phyloP scores from a whole-genome alignment of 805 yeast genomes.

The Nakazawaea anatomiae region DNA sequence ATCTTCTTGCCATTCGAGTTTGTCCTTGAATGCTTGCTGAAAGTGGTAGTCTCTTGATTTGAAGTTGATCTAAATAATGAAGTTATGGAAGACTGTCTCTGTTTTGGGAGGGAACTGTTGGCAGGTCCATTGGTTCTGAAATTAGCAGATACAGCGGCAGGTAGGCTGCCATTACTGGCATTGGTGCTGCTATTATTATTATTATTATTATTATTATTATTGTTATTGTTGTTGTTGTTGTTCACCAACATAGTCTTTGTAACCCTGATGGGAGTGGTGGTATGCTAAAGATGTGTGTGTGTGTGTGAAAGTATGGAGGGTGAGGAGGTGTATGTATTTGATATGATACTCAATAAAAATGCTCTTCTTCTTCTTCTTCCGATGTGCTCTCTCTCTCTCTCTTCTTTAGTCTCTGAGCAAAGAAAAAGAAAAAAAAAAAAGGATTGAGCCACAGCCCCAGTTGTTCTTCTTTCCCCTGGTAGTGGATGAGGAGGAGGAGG shows the following conservation, averaged over 20 bases:
- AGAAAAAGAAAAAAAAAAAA: no score
- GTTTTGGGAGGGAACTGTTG: background rate
- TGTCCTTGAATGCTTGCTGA: slow-evolving; percentile 1
- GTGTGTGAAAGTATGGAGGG: no score
- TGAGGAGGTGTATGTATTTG: no score
- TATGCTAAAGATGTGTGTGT: no score
- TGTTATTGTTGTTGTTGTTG: background rate
- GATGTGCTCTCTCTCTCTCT: background rate
- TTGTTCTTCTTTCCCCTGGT: background rate
- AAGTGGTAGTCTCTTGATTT: background rate
- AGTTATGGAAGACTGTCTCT: slow-evolving; percentile 6
- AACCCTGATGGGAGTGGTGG: no score
- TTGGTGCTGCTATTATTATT: background rate
- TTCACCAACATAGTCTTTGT: slow-evolving; percentile 12
- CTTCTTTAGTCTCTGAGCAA: background rate
- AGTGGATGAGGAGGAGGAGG: background rate
- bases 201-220: background rate
- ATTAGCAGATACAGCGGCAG: background rate
- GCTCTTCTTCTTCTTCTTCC: no score
- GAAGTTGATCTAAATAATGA: slow-evolving; percentile 8
- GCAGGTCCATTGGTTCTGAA: background rate
- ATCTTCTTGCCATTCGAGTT: slow-evolving; percentile 7
- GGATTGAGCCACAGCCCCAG: background rate
- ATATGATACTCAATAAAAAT: no score
- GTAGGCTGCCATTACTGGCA: background rate